phyloP scores from a whole-genome alignment of 352 stramenopile species.

The Globisporangium spiculum region DNA sequence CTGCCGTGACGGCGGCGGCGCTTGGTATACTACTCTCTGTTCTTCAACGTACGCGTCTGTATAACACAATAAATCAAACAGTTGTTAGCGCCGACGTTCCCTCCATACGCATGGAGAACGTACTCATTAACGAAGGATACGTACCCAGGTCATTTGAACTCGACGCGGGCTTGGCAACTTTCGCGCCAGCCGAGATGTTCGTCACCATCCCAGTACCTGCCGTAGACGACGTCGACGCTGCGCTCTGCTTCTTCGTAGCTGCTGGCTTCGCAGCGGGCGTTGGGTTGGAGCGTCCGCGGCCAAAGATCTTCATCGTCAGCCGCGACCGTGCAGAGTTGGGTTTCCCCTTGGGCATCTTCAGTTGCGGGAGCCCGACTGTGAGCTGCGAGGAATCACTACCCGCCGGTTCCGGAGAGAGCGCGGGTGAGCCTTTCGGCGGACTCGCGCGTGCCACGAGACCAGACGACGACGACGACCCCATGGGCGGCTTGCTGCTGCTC shows the following conservation, averaged over 20 bases:
- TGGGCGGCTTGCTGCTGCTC: conserved; percentile 1
- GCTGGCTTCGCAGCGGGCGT: conserved; percentile 27
- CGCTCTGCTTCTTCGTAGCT: conserved; percentile 38
- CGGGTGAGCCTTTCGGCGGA: conserved; percentile 58
- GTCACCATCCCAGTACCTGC: conserved; percentile 30
- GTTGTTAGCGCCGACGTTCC: neutral
- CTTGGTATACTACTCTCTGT: conserved; percentile 17
- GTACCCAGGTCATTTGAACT: conserved; percentile 26
- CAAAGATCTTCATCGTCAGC: conserved; percentile 74
- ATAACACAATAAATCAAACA: neutral
- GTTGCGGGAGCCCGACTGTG: conserved; percentile 20
- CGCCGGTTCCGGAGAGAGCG: conserved; percentile 60
- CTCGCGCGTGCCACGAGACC: conserved; percentile 35
- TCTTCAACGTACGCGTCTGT: conserved; percentile 28
- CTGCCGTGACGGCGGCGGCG: conserved; percentile 21
- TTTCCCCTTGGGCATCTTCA: conserved; percentile 54
- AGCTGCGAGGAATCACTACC: conserved; percentile 28
- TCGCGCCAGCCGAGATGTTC: conserved; percentile 53
- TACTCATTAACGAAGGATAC: neutral
- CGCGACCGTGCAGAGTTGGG: conserved; percentile 66
- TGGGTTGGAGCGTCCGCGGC: conserved; percentile 45
- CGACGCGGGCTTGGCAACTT: conserved; percentile 36
- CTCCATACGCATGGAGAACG: neutral
- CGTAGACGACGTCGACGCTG: neutral
- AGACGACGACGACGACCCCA: conserved; percentile 7